Percentiles rank a stretch among this genome's conserved stretches.
These are phyloP conservation scores for Teratosphaeria pseudoeucalypti DNA, from an alignment of 2,329 filamentous ascomycete genomes.

Conservation along the genomic window DNA sequence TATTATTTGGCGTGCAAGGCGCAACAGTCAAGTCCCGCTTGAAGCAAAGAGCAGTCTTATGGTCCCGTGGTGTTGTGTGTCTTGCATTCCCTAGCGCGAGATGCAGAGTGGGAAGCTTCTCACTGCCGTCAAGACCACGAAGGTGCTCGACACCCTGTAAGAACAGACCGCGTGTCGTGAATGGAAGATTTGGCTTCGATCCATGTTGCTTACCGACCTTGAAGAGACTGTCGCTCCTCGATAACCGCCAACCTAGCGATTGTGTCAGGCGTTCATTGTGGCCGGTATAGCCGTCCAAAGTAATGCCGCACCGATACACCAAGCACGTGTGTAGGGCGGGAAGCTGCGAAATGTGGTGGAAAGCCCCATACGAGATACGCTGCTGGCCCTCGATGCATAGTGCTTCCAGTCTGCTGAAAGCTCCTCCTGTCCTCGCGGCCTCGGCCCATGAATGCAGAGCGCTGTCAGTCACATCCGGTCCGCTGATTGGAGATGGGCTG, in stretches of 20 bases:
- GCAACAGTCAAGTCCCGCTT: neutral
- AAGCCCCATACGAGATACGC: slow-evolving; percentile 4
- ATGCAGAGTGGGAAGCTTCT: neutral
- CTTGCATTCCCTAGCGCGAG: neutral
- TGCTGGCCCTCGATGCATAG: slow-evolving; percentile 9
- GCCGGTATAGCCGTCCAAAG: neutral
- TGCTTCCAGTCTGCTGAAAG: slow-evolving; percentile 9
- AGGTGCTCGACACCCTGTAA: neutral
- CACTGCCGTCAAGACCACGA: neutral
- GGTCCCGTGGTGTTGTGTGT: neutral
- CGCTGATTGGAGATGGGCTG: neutral
- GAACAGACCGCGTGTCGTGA: neutral
- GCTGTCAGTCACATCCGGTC: slow-evolving; percentile 7
- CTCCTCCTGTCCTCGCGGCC: slow-evolving; percentile 6
- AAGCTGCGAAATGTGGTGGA: slow-evolving; percentile 11
- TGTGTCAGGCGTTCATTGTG: neutral
- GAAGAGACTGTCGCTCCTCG: neutral
- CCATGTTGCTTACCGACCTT: neutral
- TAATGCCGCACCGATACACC: neutral
- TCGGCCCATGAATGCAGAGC: slow-evolving; percentile 13
- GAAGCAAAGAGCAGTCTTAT: neutral
- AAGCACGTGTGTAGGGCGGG: slow-evolving; percentile 6
- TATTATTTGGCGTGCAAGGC: neutral
- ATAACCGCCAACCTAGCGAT: neutral
- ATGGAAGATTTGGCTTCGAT: neutral